Percentiles rank a stretch among this genome's conserved stretches.
These are phyloP conservation scores for Phaeosphaeria sp. DNA, from an alignment of 2,329 filamentous ascomycete genomes.

Conservation along the genomic window DNA sequence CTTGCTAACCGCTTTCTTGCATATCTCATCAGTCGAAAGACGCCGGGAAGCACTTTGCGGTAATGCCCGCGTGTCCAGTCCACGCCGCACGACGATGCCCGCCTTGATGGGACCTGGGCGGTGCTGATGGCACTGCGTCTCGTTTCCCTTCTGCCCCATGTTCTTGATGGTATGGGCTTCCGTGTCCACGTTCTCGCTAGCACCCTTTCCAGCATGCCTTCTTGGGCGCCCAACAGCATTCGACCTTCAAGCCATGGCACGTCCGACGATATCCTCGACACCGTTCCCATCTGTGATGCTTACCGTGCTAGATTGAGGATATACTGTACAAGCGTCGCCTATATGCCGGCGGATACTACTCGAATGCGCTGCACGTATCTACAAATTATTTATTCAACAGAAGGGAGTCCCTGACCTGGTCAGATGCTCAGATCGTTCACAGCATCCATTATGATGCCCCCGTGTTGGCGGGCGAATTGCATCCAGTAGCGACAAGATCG, in stretches of 20 bases:
- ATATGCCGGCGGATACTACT: background rate
- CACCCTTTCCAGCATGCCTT: background rate
- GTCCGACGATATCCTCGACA: background rate
- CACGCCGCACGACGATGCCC: background rate
- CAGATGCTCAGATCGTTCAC: background rate
- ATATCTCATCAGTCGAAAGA: constrained; percentile 16
- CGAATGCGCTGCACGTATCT: background rate
- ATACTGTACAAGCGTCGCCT: background rate
- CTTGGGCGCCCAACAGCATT: background rate
- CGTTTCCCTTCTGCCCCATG: background rate
- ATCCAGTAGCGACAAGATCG: constrained; percentile 25
- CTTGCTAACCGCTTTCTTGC: constrained; percentile 28
- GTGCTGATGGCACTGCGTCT: background rate
- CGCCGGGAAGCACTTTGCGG: background rate
- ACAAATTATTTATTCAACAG: background rate
- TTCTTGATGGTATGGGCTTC: background rate
- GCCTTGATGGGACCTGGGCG: background rate
- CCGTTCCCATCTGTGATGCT: background rate
- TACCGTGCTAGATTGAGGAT: background rate
- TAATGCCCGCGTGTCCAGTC: constrained; percentile 3
- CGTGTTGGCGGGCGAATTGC: constrained; percentile 12
- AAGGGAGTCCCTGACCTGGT: background rate
- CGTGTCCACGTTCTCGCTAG: background rate
- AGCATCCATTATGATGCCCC: background rate
- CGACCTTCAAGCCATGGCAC: background rate